These are phyloP conservation scores for Chaetomiaceae sp. DNA, from an alignment of 2,329 filamentous ascomycete genomes.

Conservation along the genomic window DNA sequence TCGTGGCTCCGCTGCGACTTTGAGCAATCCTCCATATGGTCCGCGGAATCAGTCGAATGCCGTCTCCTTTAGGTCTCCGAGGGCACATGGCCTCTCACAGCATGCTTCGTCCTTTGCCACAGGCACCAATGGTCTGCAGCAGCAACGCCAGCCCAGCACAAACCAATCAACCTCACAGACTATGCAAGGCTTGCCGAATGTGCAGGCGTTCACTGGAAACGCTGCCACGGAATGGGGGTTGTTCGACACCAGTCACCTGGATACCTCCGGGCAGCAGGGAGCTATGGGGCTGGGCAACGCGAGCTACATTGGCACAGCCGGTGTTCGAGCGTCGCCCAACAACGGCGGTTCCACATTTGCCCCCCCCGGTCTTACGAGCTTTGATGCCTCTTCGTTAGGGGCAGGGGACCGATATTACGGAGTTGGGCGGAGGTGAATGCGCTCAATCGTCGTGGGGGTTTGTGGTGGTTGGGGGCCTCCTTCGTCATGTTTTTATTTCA, in stretches of 20 bases:
- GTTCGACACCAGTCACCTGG: slow-evolving; percentile 30
- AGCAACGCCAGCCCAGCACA: slow-evolving; percentile 20
- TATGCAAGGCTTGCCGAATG: slow-evolving; percentile 21
- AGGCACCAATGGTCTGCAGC: slow-evolving; percentile 10
- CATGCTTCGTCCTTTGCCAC: slow-evolving; percentile 18
- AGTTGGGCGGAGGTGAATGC: slow-evolving; percentile 19
- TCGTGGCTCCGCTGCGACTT: slow-evolving; percentile 19
- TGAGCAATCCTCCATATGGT: slow-evolving; percentile 23
- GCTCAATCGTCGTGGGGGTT: too few species aligned
- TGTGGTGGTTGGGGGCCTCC: too few species aligned
- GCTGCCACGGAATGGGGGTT: slow-evolving; percentile 21
- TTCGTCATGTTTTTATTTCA: too few species aligned
- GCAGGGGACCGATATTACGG: slow-evolving; percentile 23
- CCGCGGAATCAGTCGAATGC: slow-evolving; percentile 23
- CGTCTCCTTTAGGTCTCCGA: slow-evolving; percentile 19
- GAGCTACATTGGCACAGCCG: slow-evolving; percentile 26
- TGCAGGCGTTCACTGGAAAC: slow-evolving; percentile 19
- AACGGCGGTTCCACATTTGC: slow-evolving; percentile 23
- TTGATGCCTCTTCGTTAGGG: slow-evolving; percentile 27
- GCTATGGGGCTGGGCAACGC: slow-evolving; percentile 25
- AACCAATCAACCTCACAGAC: slow-evolving; percentile 18
- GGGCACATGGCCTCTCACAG: slow-evolving; percentile 21
- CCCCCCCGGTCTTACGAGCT: slow-evolving; percentile 23
- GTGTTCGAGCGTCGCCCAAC: slow-evolving; percentile 26
- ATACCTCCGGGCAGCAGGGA: slow-evolving; percentile 24